phyloP scores from a whole-genome alignment of 495 filamentous ascomycete species.

The Tuber indicum region DNA sequence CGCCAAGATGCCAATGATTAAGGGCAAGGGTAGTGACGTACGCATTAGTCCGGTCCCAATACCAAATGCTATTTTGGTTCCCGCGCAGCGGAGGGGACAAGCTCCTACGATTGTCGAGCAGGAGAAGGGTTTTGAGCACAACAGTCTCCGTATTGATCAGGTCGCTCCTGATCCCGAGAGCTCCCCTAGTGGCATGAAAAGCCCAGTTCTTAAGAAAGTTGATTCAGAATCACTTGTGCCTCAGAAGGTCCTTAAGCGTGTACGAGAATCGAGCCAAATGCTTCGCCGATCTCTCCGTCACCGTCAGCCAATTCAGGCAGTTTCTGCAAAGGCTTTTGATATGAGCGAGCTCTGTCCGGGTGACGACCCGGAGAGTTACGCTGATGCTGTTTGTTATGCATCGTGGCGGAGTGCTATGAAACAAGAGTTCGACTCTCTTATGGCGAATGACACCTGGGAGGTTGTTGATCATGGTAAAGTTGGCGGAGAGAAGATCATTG shows the following conservation, averaged over 20 bases:
- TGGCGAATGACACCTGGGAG: no score
- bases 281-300: no score
- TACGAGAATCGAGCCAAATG: not conserved
- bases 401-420: no score
- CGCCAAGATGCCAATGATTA: not conserved
- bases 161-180: not conserved
- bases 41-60: not conserved
- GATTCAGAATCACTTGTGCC: not conserved
- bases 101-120: not conserved
- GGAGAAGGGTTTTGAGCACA: not conserved
- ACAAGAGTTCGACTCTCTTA: no score
- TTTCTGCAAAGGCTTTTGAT: no score
- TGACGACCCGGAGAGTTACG: no score
- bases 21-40: not conserved
- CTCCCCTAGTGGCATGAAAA: not conserved
- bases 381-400: no score
- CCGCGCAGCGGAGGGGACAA: not conserved
- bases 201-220: not conserved
- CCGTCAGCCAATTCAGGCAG: no score
- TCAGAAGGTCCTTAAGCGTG: not conserved
- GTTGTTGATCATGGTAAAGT: no score
- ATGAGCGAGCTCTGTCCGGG: no score
- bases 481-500: no score
- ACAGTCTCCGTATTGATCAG: not conserved
- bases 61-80: not conserved